Conservation (phyloP, 2,329 filamentous ascomycete species). For the Sclerotinia trifoliorum region DNA sequence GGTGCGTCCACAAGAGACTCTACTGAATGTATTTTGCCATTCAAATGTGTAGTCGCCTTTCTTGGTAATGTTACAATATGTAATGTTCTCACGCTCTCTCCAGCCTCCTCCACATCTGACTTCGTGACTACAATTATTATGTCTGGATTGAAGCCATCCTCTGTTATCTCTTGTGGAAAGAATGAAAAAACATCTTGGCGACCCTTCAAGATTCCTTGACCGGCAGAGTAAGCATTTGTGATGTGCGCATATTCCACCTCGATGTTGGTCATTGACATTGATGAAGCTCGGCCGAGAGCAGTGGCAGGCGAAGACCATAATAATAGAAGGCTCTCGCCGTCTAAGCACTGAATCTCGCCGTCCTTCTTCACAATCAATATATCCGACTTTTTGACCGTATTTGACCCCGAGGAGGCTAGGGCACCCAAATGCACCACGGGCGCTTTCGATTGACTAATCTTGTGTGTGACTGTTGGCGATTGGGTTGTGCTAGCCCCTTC, state of each 20-base stretch:
- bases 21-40: conserved; percentile 34
- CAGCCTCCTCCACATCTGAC: conserved; percentile 24
- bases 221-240: conserved; percentile 38
- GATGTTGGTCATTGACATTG: conserved; percentile 39
- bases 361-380: conserved; percentile 59
- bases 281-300: conserved; percentile 38
- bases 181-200: conserved; percentile 52
- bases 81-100: conserved; percentile 29
- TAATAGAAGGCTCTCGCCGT: conserved; percentile 53
- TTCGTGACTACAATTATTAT: conserved; percentile 49
- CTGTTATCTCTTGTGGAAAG: conserved; percentile 49
- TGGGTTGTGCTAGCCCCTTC: conserved; percentile 52
- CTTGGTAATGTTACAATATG: conserved; percentile 39
- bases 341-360: conserved; percentile 60
- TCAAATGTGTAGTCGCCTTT: conserved; percentile 26
- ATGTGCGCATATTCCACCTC: conserved; percentile 39
- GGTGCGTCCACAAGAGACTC: conserved; percentile 35
- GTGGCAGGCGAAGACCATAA: conserved; percentile 48
- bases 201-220: conserved; percentile 47
- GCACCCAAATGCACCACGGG: conserved; percentile 47
- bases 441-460: conserved; percentile 43
- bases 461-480: conserved; percentile 49
- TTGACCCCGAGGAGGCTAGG: conserved; percentile 26
- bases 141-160: conserved; percentile 49
- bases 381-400: conserved; percentile 34